Evolutionary conservation across 805 yeast genomes (phyloP).

Genomic region (Kregervanrija delftensis): DNA sequence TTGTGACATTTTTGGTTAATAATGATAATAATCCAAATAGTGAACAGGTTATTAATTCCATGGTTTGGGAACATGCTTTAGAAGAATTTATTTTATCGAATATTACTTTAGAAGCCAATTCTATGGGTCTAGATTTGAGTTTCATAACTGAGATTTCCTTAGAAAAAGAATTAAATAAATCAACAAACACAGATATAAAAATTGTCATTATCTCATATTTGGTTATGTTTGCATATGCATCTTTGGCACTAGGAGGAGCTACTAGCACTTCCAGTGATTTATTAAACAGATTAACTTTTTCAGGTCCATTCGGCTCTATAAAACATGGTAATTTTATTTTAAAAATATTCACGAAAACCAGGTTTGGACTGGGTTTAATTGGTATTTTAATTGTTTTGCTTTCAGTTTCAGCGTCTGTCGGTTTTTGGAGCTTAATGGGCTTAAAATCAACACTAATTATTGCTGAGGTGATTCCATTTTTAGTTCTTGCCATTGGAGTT

Average conservation of each 20-base stretch:
- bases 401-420: conserved; percentile 79
- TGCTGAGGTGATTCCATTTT: conserved; percentile 93
- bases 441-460: conserved; percentile 83
- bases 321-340: conserved; percentile 7
- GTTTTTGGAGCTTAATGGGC: conserved; percentile 69
- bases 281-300: conserved; percentile 3
- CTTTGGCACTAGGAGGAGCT: conserved; percentile 65
- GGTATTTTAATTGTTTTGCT: conserved; percentile 78
- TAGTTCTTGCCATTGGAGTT: conserved; percentile 88
- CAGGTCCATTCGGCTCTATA: conserved; percentile 4
- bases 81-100: conserved; percentile 42
- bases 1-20: conserved; percentile 63
- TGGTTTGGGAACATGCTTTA: conserved; percentile 67
- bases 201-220: conserved; percentile 71
- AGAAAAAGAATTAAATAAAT: conserved; percentile 75
- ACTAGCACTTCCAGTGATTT: conserved; percentile 3
- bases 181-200: conserved; percentile 70
- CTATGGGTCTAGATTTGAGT: conserved; percentile 52
- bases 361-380: conserved; percentile 71
- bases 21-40: conserved; percentile 42
- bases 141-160: conserved; percentile 81
- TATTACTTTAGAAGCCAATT: conserved; percentile 40
- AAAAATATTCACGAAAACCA: conserved; percentile 37
- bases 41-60: conserved; percentile 31
- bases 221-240: conserved; percentile 83